Evolutionary conservation across 345 rosid species (phyloP), one percentile per base, ranked within the genome.

Genomic region (Conringia planisiliqua): DNA sequence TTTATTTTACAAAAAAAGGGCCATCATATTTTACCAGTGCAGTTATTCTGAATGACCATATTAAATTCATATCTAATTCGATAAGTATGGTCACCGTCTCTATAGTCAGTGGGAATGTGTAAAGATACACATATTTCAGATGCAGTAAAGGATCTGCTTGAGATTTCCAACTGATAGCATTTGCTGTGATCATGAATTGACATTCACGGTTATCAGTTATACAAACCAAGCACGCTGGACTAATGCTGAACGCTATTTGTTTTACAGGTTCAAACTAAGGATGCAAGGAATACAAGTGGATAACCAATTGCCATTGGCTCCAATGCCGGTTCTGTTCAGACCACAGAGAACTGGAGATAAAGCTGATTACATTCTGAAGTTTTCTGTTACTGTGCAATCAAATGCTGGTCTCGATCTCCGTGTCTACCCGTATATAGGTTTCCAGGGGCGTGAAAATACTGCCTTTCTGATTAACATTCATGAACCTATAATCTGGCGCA

Each of bases 401-500:
- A 89, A 92, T 82, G 94, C 94, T 39, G 92, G 91, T 51, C 78
- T 90, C 42, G 98, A 92, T 81, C 84, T 86, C 26, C 74, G 83
- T 83, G 89, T 89, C 50, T 95, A 92, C 81, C 98, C 99, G 46
- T 90, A 84, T 79, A 87, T 95, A 76, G 94, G 92, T 66, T 82
- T 92, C 77, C 86, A 95, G 96, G 99, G 90, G 43, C 92, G 92
- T 62, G 98, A 95, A 43, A 86, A 80, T 82, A 81, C 87, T 72
- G 86, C 99, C 61, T 95, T 95, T 72, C 74, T 92, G n/a, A 84
- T 92, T 68, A 95, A 87, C 81, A 86, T 95, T 75, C 99, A 95
- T 44, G 99, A 95, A 74, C 99, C 98, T 42, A 90, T 92, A 72
- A 92, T 95, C 71, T 95, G 99, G 99, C 98, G 99, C 69, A 88